phyloP scores from a whole-genome alignment of 495 filamentous ascomycete genomes.

The Chaetomium cochliodes region DNA sequence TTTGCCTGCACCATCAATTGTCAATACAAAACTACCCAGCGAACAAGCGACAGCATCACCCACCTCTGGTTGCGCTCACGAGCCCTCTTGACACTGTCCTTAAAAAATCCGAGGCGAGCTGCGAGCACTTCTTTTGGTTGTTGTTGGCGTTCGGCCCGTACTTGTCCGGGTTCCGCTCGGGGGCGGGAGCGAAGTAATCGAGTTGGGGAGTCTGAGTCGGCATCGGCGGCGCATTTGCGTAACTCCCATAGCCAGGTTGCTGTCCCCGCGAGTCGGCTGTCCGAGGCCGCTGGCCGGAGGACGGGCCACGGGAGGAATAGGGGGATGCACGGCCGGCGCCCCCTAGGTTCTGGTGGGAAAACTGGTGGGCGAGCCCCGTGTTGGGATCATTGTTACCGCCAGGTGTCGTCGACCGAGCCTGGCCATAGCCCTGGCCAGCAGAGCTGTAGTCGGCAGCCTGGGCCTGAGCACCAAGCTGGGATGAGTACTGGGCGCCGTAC shows the following conservation, averaged over 20 bases:
- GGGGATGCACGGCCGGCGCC: constrained; percentile 62
- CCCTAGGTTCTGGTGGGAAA: constrained; percentile 94
- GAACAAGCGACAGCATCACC: constrained; percentile 27
- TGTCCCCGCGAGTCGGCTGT: constrained; percentile 68
- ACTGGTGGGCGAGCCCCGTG: constrained; percentile 89
- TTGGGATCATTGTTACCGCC: constrained; percentile 64
- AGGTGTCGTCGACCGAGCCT: constrained; percentile 55
- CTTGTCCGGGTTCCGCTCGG: constrained; percentile 72
- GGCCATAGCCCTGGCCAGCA: constrained; percentile 50
- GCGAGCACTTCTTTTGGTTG: constrained; percentile 74
- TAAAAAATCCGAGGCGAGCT: constrained; percentile 87
- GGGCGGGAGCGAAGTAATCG: constrained; percentile 58
- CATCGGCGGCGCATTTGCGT: constrained; percentile 66
- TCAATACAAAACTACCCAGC: not conserved
- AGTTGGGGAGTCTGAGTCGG: constrained; percentile 47
- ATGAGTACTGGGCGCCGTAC: constrained; percentile 42
- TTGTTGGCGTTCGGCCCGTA: constrained; percentile 61
- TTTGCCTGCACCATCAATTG: constrained; percentile 59
- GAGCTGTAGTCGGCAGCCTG: constrained; percentile 35
- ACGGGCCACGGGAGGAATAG: constrained; percentile 64
- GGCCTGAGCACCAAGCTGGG: constrained; percentile 32
- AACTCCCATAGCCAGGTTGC: constrained; percentile 58
- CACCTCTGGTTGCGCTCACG: constrained; percentile 89
- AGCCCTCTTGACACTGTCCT: constrained; percentile 89
- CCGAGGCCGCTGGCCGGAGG: constrained; percentile 71